Evolutionary conservation across 2,329 filamentous ascomycete species (phyloP), one percentile per base, ranked within the genome.

Genomic region (Hypoxylon sp.): DNA sequence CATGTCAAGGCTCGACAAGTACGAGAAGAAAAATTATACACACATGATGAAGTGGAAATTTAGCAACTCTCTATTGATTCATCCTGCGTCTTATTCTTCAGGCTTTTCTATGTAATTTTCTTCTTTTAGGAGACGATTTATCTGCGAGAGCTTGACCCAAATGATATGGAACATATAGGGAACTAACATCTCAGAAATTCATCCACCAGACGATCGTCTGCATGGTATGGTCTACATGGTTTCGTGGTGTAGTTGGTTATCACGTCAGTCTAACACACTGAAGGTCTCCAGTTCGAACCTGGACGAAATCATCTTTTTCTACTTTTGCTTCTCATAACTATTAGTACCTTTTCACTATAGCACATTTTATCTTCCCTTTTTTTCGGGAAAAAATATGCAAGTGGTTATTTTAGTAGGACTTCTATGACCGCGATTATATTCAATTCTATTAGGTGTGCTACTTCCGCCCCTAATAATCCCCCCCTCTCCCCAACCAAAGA

Each of bases 211-310:
- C n/a, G n/a, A n/a, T n/a, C n/a, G n/a, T n/a, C n/a, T n/a, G n/a
- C n/a, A n/a, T n/a, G n/a, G n/a, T n/a, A n/a, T n/a, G 19, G 19
- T 22, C 19, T 22, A 1, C 14, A 33, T 26, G 67, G 67, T 60
- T 66, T 66, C 59, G 59, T 78, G 77, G 77, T 78, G 79, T 80
- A 74, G 81, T 83, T 82, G 81, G 81, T 83, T 82, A 83, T 83
- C 81, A 83, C 81, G 78, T 83, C 80, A 82, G 81, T 83, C 80
- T 83, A 83, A 83, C 81, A 79, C 76, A 78, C 77, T 78, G 76
- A 78, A 78, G 77, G 77, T 78, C 76, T 73, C 74, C 75, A 74
- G 77, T 78, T 78, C 77, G 75, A 78, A 72, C 76, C 76, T 75
- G 75, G 74, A 59, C 57, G 59, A 67, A 67, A 59, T 70, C 67